These are phyloP conservation scores for Trapa bicornis DNA, from an alignment of 345 rosid genomes.

Conservation along the genomic window DNA sequence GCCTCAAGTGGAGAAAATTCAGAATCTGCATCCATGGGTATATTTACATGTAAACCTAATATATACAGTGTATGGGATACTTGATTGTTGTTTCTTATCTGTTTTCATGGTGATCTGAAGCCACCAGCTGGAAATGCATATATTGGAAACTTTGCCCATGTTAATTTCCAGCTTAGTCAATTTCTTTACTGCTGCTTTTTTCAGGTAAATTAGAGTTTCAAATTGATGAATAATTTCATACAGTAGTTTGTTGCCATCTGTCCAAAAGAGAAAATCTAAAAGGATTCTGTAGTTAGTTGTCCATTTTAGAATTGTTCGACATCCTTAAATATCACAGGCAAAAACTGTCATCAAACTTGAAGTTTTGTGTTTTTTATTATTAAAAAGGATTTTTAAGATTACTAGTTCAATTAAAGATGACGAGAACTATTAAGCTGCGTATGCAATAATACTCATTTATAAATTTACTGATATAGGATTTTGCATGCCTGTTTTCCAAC, in stretches of 20 bases:
- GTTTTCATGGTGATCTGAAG: not conserved
- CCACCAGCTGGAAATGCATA: not conserved
- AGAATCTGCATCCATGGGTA: conserved; percentile 65
- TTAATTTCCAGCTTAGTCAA: not conserved
- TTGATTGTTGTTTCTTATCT: not conserved
- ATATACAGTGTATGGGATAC: not conserved
- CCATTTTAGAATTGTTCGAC: not conserved
- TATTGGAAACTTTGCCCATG: not conserved
- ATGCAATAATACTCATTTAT: not conserved
- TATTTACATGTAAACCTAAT: not conserved
- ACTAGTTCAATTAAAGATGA: not conserved
- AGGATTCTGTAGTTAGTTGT: not conserved
- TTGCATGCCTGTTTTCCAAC: not conserved
- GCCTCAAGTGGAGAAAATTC: conserved; percentile 61
- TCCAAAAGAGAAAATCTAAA: too few species aligned
- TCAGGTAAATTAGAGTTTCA: not conserved
- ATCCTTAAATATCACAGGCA: not conserved
- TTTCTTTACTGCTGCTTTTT: not conserved
- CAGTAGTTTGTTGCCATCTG: not conserved
- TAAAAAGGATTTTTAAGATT: not conserved
- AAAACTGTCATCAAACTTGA: not conserved
- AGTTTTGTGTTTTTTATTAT: not conserved
- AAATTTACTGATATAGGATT: not conserved
- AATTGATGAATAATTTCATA: not conserved
- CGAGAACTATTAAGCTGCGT: not conserved